Conservation (phyloP, 345 rosid species). For the Iberis pinnata region DNA sequence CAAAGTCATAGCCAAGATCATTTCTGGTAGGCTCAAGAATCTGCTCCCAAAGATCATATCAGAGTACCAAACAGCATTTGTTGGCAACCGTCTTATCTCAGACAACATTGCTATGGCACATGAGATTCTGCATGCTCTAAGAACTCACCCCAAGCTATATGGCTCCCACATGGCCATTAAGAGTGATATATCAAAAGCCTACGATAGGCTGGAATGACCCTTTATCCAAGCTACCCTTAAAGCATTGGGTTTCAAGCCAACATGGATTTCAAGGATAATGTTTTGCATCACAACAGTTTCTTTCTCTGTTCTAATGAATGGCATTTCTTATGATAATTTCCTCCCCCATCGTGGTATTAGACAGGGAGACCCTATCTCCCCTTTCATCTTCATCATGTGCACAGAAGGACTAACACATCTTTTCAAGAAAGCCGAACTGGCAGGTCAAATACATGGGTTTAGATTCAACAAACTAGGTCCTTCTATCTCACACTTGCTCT, state of each 20-base stretch:
- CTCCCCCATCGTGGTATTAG: neutral
- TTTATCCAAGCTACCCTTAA: neutral
- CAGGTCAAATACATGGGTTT: neutral
- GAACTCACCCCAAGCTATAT: too few relatives aligned
- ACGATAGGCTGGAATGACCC: neutral
- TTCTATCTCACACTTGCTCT: neutral
- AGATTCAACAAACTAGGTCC: neutral
- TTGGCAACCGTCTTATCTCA: neutral
- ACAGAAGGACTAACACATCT: neutral
- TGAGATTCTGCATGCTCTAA: neutral
- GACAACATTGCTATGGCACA: neutral
- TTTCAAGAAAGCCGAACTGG: neutral
- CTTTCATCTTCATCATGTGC: neutral
- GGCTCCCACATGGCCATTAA: neutral
- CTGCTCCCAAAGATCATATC: neutral
- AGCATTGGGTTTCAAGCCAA: neutral
- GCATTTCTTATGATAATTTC: neutral
- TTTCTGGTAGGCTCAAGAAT: neutral
- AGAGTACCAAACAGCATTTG: neutral
- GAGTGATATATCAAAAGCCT: neutral
- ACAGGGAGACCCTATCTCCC: neutral
- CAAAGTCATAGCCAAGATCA: neutral
- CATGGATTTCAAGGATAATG: neutral
- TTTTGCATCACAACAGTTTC: neutral
- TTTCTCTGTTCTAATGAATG: neutral